Conservation (phyloP, 805 yeast genomes). For the Hanseniaspora pseudoguilliermondii region DNA sequence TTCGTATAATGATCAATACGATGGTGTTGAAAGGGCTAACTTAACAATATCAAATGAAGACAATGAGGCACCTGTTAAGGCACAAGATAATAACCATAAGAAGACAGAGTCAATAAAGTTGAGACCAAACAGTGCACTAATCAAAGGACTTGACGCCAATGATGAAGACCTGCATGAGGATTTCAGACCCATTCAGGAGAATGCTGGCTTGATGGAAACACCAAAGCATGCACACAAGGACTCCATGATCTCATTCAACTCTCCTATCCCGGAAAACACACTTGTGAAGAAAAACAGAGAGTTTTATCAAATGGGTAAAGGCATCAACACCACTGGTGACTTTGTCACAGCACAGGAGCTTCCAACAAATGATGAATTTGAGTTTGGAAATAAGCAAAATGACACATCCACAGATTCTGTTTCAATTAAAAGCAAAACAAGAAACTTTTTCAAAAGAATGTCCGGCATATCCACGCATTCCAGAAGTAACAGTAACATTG, state of each 20-base stretch:
- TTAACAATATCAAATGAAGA: too few species aligned
- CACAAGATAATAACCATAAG: background rate
- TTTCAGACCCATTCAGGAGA: background rate
- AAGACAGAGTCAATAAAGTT: constrained; percentile 9
- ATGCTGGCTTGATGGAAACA: background rate
- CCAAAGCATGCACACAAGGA: background rate
- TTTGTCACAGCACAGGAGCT: constrained; percentile 25
- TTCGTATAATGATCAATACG: too few species aligned
- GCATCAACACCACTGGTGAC: constrained; percentile 20
- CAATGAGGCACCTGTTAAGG: background rate
- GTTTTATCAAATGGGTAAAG: constrained; percentile 21
- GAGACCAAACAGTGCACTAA: constrained; percentile 11
- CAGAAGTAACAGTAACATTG: background rate
- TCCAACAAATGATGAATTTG: constrained; percentile 1
- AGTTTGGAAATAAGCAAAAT: background rate
- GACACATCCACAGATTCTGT: background rate
- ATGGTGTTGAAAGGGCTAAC: too few species aligned
- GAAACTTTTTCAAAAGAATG: constrained; percentile 12
- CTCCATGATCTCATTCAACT: constrained; percentile 19
- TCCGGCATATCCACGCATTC: constrained; percentile 8
- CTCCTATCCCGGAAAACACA: constrained; percentile 18
- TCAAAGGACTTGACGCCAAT: background rate
- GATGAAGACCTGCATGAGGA: background rate
- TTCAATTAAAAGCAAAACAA: constrained; percentile 7
- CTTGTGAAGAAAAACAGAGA: constrained; percentile 17